These are phyloP conservation scores for Podaxis sp. DNA, from an alignment of 768 basidiomycete species.

Conservation along the genomic window DNA sequence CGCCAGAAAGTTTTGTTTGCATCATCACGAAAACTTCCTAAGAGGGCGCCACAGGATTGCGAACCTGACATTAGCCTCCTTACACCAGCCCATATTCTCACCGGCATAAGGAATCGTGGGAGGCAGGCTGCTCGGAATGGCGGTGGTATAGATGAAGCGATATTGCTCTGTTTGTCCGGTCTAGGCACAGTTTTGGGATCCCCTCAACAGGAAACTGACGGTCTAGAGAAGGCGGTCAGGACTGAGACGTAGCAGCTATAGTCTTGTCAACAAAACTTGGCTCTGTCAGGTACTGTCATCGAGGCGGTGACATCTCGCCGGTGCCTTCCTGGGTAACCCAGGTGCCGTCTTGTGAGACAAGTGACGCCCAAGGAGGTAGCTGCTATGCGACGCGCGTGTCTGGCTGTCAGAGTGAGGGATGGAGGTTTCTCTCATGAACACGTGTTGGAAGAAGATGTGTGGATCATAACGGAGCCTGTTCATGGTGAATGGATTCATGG, in stretches of 20 bases:
- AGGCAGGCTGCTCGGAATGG: neutral
- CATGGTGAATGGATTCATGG: neutral
- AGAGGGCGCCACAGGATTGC: constrained; percentile 16
- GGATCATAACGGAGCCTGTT: neutral
- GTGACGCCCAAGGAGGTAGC: constrained; percentile 21
- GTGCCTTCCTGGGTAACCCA: too few species aligned
- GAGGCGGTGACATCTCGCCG: neutral
- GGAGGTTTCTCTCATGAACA: neutral
- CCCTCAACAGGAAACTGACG: neutral
- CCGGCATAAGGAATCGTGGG: constrained; percentile 27
- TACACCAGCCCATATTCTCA: constrained; percentile 44
- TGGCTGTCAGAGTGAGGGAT: constrained; percentile 3
- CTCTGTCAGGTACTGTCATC: constrained; percentile 1
- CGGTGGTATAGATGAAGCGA: constrained; percentile 17
- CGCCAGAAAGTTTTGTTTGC: constrained; percentile 26
- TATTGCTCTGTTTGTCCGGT: constrained; percentile 30
- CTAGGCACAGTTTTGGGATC: constrained; percentile 23
- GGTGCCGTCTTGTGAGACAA: neutral
- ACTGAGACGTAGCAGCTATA: constrained; percentile 10
- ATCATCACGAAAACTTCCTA: constrained; percentile 16
- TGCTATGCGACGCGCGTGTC: constrained; percentile 23
- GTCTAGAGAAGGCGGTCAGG: neutral
- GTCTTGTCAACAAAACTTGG: constrained; percentile 16
- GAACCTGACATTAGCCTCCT: constrained; percentile 26
- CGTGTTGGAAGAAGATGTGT: constrained; percentile 4